A percentile compares a stretch with the other conserved stretches of the same genome.
phyloP scores from a whole-genome alignment of 2,329 filamentous ascomycete genomes.

The Scytalidium sp. region DNA sequence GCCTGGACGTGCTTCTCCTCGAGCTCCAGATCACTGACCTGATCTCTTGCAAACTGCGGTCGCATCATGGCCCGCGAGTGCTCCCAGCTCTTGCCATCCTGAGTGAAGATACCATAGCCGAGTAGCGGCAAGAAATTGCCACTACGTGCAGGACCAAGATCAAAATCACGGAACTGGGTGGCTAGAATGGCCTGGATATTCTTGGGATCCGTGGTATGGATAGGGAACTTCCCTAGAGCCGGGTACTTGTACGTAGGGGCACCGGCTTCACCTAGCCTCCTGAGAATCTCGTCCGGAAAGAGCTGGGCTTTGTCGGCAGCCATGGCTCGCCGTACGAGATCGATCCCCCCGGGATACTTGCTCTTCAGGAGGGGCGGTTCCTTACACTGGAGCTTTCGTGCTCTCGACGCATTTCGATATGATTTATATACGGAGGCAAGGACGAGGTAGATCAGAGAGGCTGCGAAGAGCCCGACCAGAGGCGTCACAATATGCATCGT shows the following conservation, averaged over 20 bases:
- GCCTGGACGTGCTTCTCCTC: constrained; percentile 67
- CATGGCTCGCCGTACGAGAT: constrained; percentile 19
- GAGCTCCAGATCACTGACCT: constrained; percentile 64
- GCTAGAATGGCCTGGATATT: constrained; percentile 56
- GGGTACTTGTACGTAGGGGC: constrained; percentile 21
- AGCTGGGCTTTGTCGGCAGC: constrained; percentile 16
- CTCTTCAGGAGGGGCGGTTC: constrained; percentile 17
- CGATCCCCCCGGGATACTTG: constrained; percentile 21
- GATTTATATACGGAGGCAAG: constrained; percentile 11
- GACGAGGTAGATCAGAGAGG: constrained; percentile 15
- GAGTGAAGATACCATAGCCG: constrained; percentile 28
- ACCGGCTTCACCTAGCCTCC: constrained; percentile 30
- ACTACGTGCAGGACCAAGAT: constrained; percentile 49
- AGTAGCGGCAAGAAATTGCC: constrained; percentile 41
- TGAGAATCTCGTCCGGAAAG: constrained; percentile 25
- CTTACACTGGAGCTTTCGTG: constrained; percentile 22
- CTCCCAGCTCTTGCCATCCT: constrained; percentile 26
- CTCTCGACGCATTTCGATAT: constrained; percentile 14
- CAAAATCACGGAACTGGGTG: constrained; percentile 49
- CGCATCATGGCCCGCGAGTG: constrained; percentile 43
- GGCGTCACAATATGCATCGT: constrained; percentile 5
- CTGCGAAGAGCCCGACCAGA: constrained; percentile 5
- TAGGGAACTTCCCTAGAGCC: constrained; percentile 13
- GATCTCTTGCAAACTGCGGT: constrained; percentile 52
- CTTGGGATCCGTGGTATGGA: constrained; percentile 28